These are phyloP conservation scores for Apiotrichum akiyoshidainum DNA, from an alignment of 1,284 basidiomycete species.

Conservation along the genomic window DNA sequence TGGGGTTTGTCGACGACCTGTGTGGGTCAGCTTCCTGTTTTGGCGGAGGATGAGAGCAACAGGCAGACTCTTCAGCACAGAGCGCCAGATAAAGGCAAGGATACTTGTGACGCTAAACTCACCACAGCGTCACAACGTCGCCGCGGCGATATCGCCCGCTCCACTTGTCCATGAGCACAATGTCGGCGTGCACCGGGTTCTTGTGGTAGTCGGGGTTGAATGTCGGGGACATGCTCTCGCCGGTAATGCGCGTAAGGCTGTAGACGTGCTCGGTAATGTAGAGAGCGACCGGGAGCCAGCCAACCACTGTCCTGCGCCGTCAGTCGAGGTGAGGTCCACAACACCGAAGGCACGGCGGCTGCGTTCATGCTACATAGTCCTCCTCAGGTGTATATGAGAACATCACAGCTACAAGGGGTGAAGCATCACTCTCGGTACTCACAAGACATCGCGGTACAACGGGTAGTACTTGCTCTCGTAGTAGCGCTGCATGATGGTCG, in stretches of 20 bases:
- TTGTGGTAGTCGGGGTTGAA: conserved; percentile 51
- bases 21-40: background rate
- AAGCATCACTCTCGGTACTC: no score
- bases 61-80: no score
- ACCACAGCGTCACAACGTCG: conserved; percentile 56
- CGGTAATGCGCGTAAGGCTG: conserved; percentile 53
- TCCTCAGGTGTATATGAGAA: no score
- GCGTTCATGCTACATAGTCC: no score
- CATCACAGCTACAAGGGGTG: no score
- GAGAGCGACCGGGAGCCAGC: conserved; percentile 55
- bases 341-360: no score
- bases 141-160: conserved; percentile 48
- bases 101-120: conserved; percentile 1
- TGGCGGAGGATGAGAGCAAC: no score
- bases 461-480: background rate
- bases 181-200: conserved; percentile 50
- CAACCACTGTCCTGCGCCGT: conserved; percentile 29
- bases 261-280: conserved; percentile 54
- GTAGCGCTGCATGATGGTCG: background rate
- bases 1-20: conserved; percentile 54
- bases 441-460: background rate
- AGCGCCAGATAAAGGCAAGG: no score
- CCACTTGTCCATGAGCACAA: conserved; percentile 55
- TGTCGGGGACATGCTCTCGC: conserved; percentile 53
- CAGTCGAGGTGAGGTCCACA: background rate